Base-by-base conservation (phyloP, 2,329 filamentous ascomycete genomes). In the Calonectria fujianensis region DNA sequence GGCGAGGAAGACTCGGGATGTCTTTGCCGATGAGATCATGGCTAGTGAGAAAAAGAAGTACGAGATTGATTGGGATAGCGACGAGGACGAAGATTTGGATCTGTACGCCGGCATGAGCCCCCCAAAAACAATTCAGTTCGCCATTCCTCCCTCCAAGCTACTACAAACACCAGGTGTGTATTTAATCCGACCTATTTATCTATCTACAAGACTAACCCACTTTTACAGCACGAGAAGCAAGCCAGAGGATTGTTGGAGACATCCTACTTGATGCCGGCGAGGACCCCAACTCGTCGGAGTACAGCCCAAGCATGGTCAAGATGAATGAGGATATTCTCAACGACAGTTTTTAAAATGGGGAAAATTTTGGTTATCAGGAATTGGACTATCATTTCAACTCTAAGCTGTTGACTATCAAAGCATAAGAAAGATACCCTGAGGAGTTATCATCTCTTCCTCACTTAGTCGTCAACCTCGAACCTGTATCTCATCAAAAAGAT, bases 61-160 rank as follows among this genome's bases (percentile, higher is more conserved):
- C 69, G 91, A 93, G 82, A 91, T 93, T 72, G 89, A 88, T 24
- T 97, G 95, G 93, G 93, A 96, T 69, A 94, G 93, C 80, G 93
- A 96, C 75, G 93, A 92, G 71, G 91, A 92, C 13, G 91, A 93
- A 64, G 91, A 91, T 50, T 89, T 89, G 31, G 91, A 89, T 52
- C 82, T 91, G 8, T 93, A 94, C 73, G 90, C 90, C 9, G 95
- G 93, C 8, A 93, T 96, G 85, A 98, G 95, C 81, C 97, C 97
- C 35, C 97, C 97, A 0, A 98, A 98, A 88, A 97, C 95, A 14
- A 96, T 97, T 74, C 94, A 96, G 81, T 97, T 97, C 84, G 93
- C 94, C 57, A 86, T 97, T 63, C 94, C 94, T 66, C 93, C 94
- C 69, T 94, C 93, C 51, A 93, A 94, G 82, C 86, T 97, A 29